Base-by-base conservation (phyloP, 345 rosid species). In the Gossypium sturtianum region DNA sequence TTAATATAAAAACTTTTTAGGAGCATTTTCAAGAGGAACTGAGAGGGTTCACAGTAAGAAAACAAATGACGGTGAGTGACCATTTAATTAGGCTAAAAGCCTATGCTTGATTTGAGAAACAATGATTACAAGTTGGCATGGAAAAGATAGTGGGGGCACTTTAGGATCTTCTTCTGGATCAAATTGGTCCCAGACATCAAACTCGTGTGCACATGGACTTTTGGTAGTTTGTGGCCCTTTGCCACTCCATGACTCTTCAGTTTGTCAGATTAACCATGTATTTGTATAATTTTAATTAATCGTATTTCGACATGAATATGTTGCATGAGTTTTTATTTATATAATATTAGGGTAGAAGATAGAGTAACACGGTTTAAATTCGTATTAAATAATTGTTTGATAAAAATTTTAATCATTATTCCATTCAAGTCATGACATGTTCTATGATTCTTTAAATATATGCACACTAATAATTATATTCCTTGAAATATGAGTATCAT, bases 141-240 rank as follows among this genome's bases (percentile, higher is more conserved):
- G 2, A 66, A 52, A 81, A 76, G 70, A 80, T 82, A 22, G 75
- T 80, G 81, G 82, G 82, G 70, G 65, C 75, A 29, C 23, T 59
- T 64, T 61, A 67, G 79, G 86, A 76, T 79, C 81, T 65, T 79
- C 74, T 12, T 70, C 66, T 44, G 82, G 74, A 75, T 80, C 80
- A 79, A 80, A 65, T 78, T 80, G 84, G 89, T 77, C 89, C 87
- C 83, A 57, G 61, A 19, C 77, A 70, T 59, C 63, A 48, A 73
- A 74, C 77, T 74, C 67, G 45, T 75, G 48, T 61, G 89, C 86
- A 86, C 87, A 80, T 84, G 87, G 82, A 45, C 76, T 76, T 76
- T 80, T n/a, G 85, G 63, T 78, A 73, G 76, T 72, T 80, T 79
- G 83, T 86, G 89, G 87, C 79, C 86, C 83, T 86, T 80, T 80